phyloP scores from a whole-genome alignment of 1,284 basidiomycete genomes.

The Leccinum subrobustum region DNA sequence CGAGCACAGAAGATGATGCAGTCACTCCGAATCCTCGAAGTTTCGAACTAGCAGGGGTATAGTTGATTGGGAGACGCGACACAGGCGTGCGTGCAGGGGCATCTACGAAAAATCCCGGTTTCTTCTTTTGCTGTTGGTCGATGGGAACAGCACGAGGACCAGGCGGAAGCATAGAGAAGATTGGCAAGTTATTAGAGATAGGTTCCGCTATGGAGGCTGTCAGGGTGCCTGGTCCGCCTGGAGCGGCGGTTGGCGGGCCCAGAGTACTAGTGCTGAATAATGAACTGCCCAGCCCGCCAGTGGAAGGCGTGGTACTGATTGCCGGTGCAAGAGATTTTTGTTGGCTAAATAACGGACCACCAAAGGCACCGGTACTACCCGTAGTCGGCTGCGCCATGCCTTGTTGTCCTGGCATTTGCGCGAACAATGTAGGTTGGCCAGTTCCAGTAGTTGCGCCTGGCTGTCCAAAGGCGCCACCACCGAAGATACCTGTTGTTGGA shows the following conservation, averaged over 20 bases:
- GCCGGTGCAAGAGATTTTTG: conserved; percentile 39
- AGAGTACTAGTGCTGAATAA: conserved; percentile 50
- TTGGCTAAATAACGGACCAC: conserved; percentile 43
- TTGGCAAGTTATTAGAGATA: conserved; percentile 80
- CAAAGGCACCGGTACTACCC: conserved; percentile 34
- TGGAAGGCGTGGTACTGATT: conserved; percentile 38
- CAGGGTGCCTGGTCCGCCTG: conserved; percentile 53
- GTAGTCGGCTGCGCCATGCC: conserved; percentile 31
- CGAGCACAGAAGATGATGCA: conserved; percentile 35
- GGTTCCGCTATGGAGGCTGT: conserved; percentile 90
- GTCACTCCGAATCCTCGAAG: conserved; percentile 67
- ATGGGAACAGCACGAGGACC: conserved; percentile 61
- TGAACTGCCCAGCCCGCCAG: conserved; percentile 40
- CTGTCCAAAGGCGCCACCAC: conserved; percentile 36
- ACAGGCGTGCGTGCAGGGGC: conserved; percentile 64
- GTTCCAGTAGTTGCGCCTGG: conserved; percentile 30
- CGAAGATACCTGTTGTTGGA: conserved; percentile 30
- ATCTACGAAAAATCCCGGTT: conserved; percentile 67
- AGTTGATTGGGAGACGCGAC: conserved; percentile 58
- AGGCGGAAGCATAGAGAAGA: conserved; percentile 72
- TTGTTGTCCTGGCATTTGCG: conserved; percentile 40
- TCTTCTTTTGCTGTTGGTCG: conserved; percentile 69
- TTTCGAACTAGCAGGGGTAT: conserved; percentile 62
- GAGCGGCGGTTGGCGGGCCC: conserved; percentile 40
- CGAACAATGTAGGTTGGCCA: conserved; percentile 41